phyloP scores from a whole-genome alignment of 352 stramenopile species.

The Paralagenidium karlingii region DNA sequence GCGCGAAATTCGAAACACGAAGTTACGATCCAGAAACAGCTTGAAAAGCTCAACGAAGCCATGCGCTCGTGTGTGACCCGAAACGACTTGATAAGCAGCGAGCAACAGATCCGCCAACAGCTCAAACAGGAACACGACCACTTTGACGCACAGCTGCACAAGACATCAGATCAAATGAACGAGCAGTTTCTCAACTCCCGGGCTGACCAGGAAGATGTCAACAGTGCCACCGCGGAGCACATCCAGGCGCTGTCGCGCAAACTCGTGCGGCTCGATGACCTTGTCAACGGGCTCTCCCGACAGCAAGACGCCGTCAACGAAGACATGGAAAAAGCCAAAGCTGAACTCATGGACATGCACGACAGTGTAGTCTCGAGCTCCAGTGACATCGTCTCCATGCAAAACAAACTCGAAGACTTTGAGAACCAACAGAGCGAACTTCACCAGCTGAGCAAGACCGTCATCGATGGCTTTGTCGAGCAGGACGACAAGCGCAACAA shows the following conservation, averaged over 20 bases:
- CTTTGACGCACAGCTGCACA: not conserved
- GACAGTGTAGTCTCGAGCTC: constrained; percentile 18
- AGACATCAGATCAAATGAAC: constrained; percentile 14
- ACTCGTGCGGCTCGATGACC: constrained; percentile 32
- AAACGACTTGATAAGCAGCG: constrained; percentile 61
- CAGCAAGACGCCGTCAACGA: constrained; percentile 35
- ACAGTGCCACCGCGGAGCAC: constrained; percentile 57
- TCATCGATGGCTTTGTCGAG: no score
- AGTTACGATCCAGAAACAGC: constrained; percentile 40
- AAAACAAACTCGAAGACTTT: constrained; percentile 38
- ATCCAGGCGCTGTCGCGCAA: constrained; percentile 39
- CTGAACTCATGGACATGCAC: constrained; percentile 31
- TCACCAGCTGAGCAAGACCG: constrained; percentile 14
- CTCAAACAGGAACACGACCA: constrained; percentile 39
- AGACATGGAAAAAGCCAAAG: constrained; percentile 19
- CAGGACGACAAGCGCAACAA: constrained; percentile 27
- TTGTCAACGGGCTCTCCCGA: constrained; percentile 38
- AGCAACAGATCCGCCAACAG: constrained; percentile 62
- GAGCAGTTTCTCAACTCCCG: constrained; percentile 44
- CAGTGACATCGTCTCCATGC: constrained; percentile 17
- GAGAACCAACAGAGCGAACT: constrained; percentile 43
- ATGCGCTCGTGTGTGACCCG: constrained; percentile 57
- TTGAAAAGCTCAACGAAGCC: constrained; percentile 71
- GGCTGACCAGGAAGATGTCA: constrained; percentile 73
- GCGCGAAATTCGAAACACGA: constrained; percentile 72